A percentile compares a stretch with the other conserved stretches of the same genome.
phyloP scores from a whole-genome alignment of 345 rosid species.

The Lenwebbia sp. region DNA sequence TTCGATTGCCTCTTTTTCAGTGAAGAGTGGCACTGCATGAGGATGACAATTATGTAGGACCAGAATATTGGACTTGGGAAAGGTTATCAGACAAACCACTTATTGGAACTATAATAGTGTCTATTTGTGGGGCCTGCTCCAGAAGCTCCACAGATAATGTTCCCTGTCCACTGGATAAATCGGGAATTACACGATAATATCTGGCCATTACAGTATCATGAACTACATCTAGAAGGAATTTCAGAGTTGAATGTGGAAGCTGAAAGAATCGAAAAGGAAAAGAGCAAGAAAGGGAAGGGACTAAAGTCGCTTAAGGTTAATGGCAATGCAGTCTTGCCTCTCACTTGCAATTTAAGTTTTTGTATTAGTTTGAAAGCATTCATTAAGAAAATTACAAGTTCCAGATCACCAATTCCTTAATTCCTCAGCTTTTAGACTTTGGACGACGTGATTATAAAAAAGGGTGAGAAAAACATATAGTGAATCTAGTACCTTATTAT shows the following conservation, averaged over 20 bases:
- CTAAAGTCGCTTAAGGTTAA: background rate
- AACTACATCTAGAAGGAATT: background rate
- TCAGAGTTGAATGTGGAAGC: background rate
- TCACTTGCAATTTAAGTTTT: background rate
- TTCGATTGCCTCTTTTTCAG: background rate
- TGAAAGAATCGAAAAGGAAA: background rate
- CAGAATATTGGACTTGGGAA: background rate
- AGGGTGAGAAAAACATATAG: background rate
- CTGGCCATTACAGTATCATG: background rate
- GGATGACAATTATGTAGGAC: background rate
- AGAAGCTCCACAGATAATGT: constrained; percentile 74
- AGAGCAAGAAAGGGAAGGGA: background rate
- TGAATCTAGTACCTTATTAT: constrained; percentile 48
- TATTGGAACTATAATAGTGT: constrained; percentile 70
- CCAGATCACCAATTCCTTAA: background rate
- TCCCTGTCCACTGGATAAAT: constrained; percentile 72
- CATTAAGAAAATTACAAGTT: background rate
- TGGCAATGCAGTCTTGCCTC: background rate
- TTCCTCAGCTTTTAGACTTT: background rate
- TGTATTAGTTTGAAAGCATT: background rate
- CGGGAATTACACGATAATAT: background rate
- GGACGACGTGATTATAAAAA: background rate
- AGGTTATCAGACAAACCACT: constrained; percentile 39
- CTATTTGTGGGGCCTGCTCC: constrained; percentile 61
- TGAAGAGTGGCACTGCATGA: background rate